Evolutionary conservation across 352 stramenopile genomes (phyloP).

Genomic region (Phytophthora hybrid): DNA sequence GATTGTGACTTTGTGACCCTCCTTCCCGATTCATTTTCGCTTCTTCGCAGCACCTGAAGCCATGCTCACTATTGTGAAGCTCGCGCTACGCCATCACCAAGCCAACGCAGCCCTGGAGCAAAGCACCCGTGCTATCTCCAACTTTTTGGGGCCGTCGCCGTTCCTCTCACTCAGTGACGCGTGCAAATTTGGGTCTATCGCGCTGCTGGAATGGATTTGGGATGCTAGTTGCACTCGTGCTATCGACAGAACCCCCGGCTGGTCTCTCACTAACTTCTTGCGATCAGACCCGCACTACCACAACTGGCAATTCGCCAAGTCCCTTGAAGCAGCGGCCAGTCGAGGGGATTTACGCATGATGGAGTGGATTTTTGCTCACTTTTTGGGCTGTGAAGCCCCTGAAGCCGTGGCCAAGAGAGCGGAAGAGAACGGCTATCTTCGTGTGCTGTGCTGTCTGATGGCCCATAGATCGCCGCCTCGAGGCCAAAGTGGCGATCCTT

Average conservation of each 20-base stretch:
- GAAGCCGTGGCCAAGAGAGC: neutral
- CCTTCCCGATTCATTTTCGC: neutral
- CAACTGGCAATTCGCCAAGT: slow-evolving; percentile 8
- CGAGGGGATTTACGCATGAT: neutral
- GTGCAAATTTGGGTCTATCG: slow-evolving; percentile 2
- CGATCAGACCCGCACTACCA: slow-evolving; percentile 17
- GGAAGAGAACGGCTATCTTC: neutral
- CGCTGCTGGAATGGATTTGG: slow-evolving; percentile 18
- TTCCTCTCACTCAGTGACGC: slow-evolving; percentile 8
- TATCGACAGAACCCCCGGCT: slow-evolving; percentile 5
- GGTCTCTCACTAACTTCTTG: slow-evolving; percentile 20
- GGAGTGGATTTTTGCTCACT: slow-evolving; percentile 19
- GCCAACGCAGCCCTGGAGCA: slow-evolving; percentile 3
- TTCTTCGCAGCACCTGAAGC: neutral
- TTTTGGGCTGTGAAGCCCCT: slow-evolving; percentile 8
- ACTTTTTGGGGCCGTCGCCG: slow-evolving; percentile 3
- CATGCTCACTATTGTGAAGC: neutral
- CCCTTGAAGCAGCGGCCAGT: slow-evolving; percentile 1
- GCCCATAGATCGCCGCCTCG: neutral
- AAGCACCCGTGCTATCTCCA: slow-evolving; percentile 2
- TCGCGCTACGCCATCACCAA: slow-evolving; percentile 10
- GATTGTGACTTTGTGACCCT: neutral
- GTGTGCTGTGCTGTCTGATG: slow-evolving; percentile 6
- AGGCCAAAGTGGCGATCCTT: neutral
- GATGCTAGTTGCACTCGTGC: slow-evolving; percentile 6